Evolutionary conservation across 1,284 basidiomycete genomes (phyloP), one percentile per base, ranked within the genome.

Genomic region (Vanrija sp.): DNA sequence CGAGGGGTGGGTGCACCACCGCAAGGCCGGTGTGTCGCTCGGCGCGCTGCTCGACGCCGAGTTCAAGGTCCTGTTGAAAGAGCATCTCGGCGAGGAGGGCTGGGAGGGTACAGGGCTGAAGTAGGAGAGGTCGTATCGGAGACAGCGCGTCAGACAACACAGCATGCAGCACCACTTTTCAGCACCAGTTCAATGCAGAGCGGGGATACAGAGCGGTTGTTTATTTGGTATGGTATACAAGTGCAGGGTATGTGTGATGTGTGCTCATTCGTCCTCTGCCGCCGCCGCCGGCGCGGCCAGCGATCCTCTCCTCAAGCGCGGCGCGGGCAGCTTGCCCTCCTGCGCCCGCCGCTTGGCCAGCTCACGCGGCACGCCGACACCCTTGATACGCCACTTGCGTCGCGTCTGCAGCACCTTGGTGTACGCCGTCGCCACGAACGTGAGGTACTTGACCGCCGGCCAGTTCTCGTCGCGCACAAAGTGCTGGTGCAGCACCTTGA

Each of bases 1-100:
- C 6, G 68, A 64, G 10, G 45, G 47, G 3, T 96, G 92, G 92
- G 78, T 88, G 23, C 94, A 95, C 71, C 78, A 81, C 18, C 82
- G 92, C 46, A 85, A 54, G 21, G 18, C 88, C 55, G 83, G 83
- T 16, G 78, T 79, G 38, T 81, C 83, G 14, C 75, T 95, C 58
- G 82, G 83, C 10, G 77, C 79, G 6, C 75, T 95, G 52, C 77
- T 96, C 43, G 86, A 89, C 18, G 49, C 55, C 18, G 75, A 77
- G 57, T 53, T 77, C 46, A 61, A 58, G 39, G 59, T 53, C 51
- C 49, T 74, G 12, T 52, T 71, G 39, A 57, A 53, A 52, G 76
- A 80, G 43, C 87, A 90, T 67, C 79, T 92, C 10, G 60, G 74
- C 16, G 68, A 60, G 6, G 62, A 61, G 34, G 65, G 44, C 1